phyloP scores from a whole-genome alignment of 345 rosid genomes.

The Brassica carinata region DNA sequence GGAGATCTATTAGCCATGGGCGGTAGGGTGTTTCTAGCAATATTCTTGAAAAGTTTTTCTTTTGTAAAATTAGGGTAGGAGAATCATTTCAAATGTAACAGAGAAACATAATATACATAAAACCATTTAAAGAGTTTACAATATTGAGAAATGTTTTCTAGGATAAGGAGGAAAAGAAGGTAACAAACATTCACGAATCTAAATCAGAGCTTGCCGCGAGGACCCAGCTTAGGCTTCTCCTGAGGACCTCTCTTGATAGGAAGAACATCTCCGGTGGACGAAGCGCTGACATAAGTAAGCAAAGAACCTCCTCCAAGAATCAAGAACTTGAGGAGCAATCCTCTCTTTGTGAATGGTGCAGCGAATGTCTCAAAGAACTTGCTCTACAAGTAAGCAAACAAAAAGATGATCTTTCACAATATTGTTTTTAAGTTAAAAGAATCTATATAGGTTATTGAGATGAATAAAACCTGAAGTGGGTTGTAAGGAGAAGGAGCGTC shows the following conservation, averaged over 20 bases:
- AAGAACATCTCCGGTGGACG: too few relatives aligned
- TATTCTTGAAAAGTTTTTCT: background rate
- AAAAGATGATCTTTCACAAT: background rate
- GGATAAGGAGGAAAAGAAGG: slow-evolving; percentile 12
- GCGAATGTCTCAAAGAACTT: slow-evolving; percentile 93
- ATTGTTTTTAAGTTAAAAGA: background rate
- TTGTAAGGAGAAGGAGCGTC: slow-evolving; percentile 97
- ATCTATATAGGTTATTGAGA: background rate
- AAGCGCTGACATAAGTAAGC: too few relatives aligned
- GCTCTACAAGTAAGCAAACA: slow-evolving; percentile 58
- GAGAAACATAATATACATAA: slow-evolving; percentile 35
- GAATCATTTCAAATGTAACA: slow-evolving; percentile 17
- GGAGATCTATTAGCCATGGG: too few relatives aligned
- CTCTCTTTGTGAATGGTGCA: slow-evolving; percentile 95
- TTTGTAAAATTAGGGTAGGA: slow-evolving; percentile 21
- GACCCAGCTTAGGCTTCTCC: slow-evolving; percentile 84
- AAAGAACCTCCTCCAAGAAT: too few relatives aligned
- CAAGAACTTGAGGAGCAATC: slow-evolving; percentile 84
- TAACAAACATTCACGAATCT: background rate
- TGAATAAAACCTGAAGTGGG: slow-evolving; percentile 70
- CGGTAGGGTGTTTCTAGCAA: background rate
- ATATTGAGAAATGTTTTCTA: slow-evolving; percentile 24
- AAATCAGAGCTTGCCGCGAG: slow-evolving; percentile 81
- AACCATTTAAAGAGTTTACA: background rate
- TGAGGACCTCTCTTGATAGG: slow-evolving; percentile 1